Base-by-base conservation (phyloP, 2,329 filamentous ascomycete species). In the Aspergillus piperis region DNA sequence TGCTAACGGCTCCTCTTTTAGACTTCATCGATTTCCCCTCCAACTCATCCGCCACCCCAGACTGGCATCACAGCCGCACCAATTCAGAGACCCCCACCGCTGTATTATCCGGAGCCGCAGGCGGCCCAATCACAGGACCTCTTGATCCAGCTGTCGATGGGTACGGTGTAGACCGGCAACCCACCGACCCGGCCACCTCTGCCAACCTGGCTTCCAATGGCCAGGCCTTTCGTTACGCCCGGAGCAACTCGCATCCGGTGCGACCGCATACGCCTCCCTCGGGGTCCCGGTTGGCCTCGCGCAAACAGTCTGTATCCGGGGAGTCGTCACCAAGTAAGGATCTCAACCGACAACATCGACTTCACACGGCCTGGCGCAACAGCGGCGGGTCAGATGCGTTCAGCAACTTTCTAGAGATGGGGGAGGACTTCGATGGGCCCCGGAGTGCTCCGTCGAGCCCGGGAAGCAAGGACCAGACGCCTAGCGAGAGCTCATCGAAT, bases 31-130 rank as follows among this genome's bases (percentile, higher is more conserved):
- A 62, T 36, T 54, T 56, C 38, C 38, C 60, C n/a, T 41, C 82
- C 38, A 82, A 79, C 58, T 71, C 80, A 48, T 77, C 58, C 72
- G 77, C 57, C 80, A 78, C 57, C 76, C 80, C 57, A 80, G 85
- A 66, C 84, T 86, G 51, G 86, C 70, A 88, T 82, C 77, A 90
- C 87, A 90, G 75, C 71, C 86, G 88, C 66, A 86, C 88, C 58
- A 90, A 87, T 76, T 91, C 89, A 57, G 89, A 91, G 73, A 53
- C 75, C 85, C 49, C 77, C 86, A 59, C 84, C 83, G 63, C 84
- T 82, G 59, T 82, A 83, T 65, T 76, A 81, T 51, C 80, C 80
- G 60, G 78, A 82, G 64, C 77, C 82, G 64, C 78, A 72, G 72
- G 64, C 71, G 70, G 71, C 71, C 67, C 71, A 68, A 63, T 68